Conservation (phyloP, 129 eudicot genomes). For the Ambrosia artemisiifolia region DNA sequence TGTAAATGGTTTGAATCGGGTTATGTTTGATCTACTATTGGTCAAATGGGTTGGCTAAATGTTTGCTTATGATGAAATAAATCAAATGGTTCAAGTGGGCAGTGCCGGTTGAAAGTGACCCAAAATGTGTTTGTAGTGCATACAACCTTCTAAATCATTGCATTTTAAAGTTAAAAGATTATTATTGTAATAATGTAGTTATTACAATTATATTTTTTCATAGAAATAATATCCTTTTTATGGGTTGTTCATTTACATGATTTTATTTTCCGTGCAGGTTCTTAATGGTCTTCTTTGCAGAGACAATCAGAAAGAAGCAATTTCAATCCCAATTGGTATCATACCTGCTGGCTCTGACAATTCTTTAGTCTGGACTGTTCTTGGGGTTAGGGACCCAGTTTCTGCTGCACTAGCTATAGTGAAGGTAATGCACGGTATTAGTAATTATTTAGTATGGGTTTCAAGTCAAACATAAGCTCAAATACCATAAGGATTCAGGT, state of each 20-base stretch:
- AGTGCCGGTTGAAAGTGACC: neutral
- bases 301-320: conserved; percentile 91
- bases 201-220: neutral
- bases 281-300: conserved; percentile 88
- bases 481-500: neutral
- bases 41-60: neutral
- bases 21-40: neutral
- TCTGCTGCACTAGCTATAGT: conserved; percentile 96
- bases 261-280: conserved; percentile 51
- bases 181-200: neutral
- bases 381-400: conserved; percentile 88
- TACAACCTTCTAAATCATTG: neutral
- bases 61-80: neutral
- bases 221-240: conserved; percentile 11
- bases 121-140: neutral
- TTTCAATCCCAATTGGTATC: conserved; percentile 90
- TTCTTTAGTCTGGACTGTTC: conserved; percentile 98
- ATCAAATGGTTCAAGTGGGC: neutral
- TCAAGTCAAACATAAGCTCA: conserved; percentile 5
- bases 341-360: conserved; percentile 99
- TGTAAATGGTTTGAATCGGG: neutral
- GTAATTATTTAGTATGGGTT: neutral
- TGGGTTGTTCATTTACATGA: neutral
- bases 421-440: conserved; percentile 52
- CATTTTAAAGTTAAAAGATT: neutral